Conservation (phyloP, 306 rosid genomes). For the Cucurbita maxima region DNA sequence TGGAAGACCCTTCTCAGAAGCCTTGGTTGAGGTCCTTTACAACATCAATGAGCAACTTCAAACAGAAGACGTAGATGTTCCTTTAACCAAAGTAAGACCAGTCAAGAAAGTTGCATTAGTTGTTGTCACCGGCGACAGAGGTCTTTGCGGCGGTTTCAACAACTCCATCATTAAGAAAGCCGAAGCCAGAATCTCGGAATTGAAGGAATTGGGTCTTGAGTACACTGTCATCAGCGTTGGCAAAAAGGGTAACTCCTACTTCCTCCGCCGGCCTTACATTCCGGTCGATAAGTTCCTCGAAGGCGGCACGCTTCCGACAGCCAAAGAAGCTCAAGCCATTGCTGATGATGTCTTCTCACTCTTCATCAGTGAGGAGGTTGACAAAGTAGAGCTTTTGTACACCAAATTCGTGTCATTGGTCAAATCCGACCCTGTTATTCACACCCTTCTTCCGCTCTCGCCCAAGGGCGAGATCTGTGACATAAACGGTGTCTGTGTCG, state of each 20-base stretch:
- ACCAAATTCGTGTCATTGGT: conserved; percentile 71
- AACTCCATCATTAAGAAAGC: conserved; percentile 50
- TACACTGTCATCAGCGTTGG: conserved; percentile 66
- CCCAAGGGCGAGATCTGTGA: conserved; percentile 89
- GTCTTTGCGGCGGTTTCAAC: conserved; percentile 75
- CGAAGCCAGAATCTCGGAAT: conserved; percentile 39
- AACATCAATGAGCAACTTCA: conserved; percentile 87
- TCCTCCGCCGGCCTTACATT: conserved; percentile 62
- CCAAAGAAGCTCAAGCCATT: conserved; percentile 82
- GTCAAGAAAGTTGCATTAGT: conserved; percentile 75
- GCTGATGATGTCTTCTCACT: conserved; percentile 82
- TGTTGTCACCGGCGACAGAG: conserved; percentile 74
- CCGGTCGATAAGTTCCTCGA: conserved; percentile 66
- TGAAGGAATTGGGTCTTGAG: conserved; percentile 48
- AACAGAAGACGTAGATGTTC: conserved; percentile 53
- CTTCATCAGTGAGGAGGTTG: conserved; percentile 72
- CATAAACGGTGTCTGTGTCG: conserved; percentile 60
- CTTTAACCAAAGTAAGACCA: conserved; percentile 54
- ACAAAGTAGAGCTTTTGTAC: conserved; percentile 74
- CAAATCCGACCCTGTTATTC: conserved; percentile 59
- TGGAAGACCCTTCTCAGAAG: conserved; percentile 76
- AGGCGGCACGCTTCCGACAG: conserved; percentile 52
- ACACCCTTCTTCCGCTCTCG: conserved; percentile 75
- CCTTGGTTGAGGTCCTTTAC: conserved; percentile 83
- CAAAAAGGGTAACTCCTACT: conserved; percentile 66